phyloP scores from a whole-genome alignment of 345 rosid genomes.

The Hibiscus tridactylites region DNA sequence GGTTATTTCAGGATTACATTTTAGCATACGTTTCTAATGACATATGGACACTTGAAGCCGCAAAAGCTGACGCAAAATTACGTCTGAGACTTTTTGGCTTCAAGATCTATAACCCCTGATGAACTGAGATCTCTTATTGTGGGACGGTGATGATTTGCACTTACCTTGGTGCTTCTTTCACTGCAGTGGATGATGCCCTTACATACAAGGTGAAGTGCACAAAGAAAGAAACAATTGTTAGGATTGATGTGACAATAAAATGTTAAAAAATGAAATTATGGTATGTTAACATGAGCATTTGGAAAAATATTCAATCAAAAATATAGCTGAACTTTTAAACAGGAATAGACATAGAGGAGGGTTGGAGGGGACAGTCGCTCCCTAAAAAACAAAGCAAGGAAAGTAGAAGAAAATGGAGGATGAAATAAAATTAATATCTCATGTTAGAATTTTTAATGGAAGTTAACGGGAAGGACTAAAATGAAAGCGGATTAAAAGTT shows the following conservation, averaged over 20 bases:
- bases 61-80: background rate
- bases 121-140: background rate
- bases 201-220: constrained; percentile 7
- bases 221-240: background rate
- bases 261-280: background rate
- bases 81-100: constrained; percentile 62
- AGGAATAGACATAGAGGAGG: too few species aligned
- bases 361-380: too few species aligned
- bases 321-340: too few species aligned
- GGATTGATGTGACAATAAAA: background rate
- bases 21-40: too few species aligned
- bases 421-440: too few species aligned
- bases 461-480: too few species aligned
- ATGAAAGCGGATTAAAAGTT: too few species aligned
- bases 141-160: background rate
- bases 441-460: too few species aligned
- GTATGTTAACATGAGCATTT: background rate
- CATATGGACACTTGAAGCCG: background rate
- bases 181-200: background rate
- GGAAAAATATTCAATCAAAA: too few species aligned
- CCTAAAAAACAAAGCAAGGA: too few species aligned
- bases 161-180: background rate
- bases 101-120: constrained; percentile 75
- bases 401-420: too few species aligned
- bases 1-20: background rate